A percentile compares a stretch with the other conserved stretches of the same genome.
phyloP scores from a whole-genome alignment of 2,329 filamentous ascomycete genomes.

The Alternaria arborescens region DNA sequence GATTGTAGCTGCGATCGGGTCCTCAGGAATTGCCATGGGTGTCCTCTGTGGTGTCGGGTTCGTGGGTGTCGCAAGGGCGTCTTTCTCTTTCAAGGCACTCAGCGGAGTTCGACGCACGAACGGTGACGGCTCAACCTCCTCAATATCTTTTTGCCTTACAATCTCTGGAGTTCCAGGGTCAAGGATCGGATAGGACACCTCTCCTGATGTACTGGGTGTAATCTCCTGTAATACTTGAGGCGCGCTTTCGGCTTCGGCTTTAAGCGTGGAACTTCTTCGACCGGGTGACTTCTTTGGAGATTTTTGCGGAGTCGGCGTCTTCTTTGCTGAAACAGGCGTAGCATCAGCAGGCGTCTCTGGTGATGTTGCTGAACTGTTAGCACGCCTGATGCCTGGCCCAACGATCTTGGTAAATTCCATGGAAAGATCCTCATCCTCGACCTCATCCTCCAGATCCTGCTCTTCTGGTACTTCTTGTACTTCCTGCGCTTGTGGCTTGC shows the following conservation, averaged over 20 bases:
- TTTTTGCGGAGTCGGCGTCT: conserved; percentile 34
- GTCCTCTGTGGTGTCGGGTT: conserved; percentile 23
- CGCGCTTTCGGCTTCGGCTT: conserved; percentile 12
- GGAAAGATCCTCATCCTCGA: conserved; percentile 55
- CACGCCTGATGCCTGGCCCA: conserved; percentile 53
- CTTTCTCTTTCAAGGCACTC: conserved; percentile 27
- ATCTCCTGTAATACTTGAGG: conserved; percentile 24
- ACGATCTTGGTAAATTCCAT: conserved; percentile 63
- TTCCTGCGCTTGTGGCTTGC: conserved; percentile 8
- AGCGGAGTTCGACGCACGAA: conserved; percentile 41
- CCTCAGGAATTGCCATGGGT: conserved; percentile 36
- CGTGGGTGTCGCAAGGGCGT: conserved; percentile 33
- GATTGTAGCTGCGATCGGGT: conserved; percentile 47
- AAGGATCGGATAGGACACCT: conserved; percentile 35
- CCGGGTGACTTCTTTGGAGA: conserved; percentile 37
- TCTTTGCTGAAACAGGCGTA: conserved; percentile 16
- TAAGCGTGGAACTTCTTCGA: conserved; percentile 18
- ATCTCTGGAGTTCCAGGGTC: conserved; percentile 43
- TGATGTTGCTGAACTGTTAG: conserved; percentile 23
- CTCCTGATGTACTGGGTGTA: conserved; percentile 38
- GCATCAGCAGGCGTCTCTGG: conserved; percentile 30
- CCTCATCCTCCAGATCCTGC: conserved; percentile 11
- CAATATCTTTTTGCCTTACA: conserved; percentile 36
- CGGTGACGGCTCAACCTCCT: conserved; percentile 47
- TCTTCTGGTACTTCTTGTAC: conserved; percentile 4